Base-by-base conservation (phyloP, 257 asterid species). In the Perilla frutescens region DNA sequence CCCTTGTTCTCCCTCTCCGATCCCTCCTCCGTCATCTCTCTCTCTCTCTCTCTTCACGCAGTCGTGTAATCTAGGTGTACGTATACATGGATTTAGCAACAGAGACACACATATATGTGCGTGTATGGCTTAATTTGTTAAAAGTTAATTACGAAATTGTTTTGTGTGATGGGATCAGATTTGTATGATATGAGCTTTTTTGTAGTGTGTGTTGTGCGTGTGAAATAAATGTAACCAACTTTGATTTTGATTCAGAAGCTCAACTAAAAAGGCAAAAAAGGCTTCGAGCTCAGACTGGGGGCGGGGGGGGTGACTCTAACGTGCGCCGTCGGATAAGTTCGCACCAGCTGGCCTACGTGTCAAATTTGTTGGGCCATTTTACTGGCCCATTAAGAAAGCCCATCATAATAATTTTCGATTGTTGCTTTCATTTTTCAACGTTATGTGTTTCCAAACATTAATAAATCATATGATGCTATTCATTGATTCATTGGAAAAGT, bases 1-100 rank as follows among this genome's bases (percentile, higher is more conserved):
- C 96, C 87, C 60, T 84, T 92, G 70, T 85, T 83, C 75, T 81
- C 96, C 83, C 85, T 88, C 87, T 90, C 97, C 80, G 96, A 95
- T 83, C 97, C 96, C 70, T 81, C 98, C 79, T 81, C 89, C 84
- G 90, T 77, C 96, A 86, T 86, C 82, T 48, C 81, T 74, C 70
- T n/a, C 73, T 48, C 55, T 81, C 82, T 53, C 81, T 76, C 70
- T 32, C 76, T 70, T 66, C 41, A 50, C 45, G 76, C 11, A 71
- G 37, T 26, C 32, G 56, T 40, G 26, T 68, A 3, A 14, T 59
- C 74, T 78, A 68, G 49, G 54, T 72, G 73, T 50, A 64, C 66
- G 66, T 65, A 76, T 68, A 69, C 87, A 82, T 76, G 81, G 73
- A 64, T 58, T 82, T 61, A 58, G 68, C 73, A 54, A 11, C 32